These are phyloP conservation scores for Fraxinus americana DNA, from an alignment of 257 asterid species.

Conservation along the genomic window DNA sequence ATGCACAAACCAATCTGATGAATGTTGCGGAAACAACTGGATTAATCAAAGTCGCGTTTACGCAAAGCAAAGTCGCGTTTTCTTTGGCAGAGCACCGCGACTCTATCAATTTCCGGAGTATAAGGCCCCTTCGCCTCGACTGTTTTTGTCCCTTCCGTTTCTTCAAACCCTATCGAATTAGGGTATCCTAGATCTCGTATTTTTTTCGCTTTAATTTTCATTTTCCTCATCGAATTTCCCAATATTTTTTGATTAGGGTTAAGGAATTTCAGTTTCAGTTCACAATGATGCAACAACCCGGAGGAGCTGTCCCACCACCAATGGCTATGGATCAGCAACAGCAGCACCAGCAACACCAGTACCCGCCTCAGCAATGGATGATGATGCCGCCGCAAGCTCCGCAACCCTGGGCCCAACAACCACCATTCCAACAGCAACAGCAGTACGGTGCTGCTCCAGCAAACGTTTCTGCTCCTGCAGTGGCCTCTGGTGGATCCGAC, in stretches of 20 bases:
- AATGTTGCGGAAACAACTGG: no score
- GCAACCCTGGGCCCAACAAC: conserved; percentile 46
- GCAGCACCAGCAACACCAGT: conserved; percentile 52
- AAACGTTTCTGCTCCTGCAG: conserved; percentile 23
- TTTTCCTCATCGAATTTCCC: not conserved
- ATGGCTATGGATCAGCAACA: conserved; percentile 65
- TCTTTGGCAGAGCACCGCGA: not conserved
- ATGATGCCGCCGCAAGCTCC: conserved; percentile 44
- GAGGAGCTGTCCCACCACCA: conserved; percentile 64
- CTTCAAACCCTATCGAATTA: conserved; percentile 44
- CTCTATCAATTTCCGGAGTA: conserved; percentile 5
- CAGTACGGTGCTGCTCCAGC: conserved; percentile 50
- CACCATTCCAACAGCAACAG: conserved; percentile 40
- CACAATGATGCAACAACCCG: conserved; percentile 82
- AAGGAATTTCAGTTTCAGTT: conserved; percentile 11
- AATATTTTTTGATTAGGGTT: conserved; percentile 29
- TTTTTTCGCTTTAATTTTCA: not conserved
- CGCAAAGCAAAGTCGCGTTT: no score
- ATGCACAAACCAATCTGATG: no score
- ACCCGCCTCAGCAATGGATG: conserved; percentile 52
- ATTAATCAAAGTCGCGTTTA: not conserved
- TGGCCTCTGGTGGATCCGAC: conserved; percentile 37
- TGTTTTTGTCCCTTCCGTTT: not conserved
- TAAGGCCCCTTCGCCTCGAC: conserved; percentile 1
- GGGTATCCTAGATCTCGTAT: conserved; percentile 22